A percentile compares a stretch with the other conserved stretches of the same genome.
Conservation (phyloP, 1,139 yeast species). For the Yamadazyma diddensiae region DNA sequence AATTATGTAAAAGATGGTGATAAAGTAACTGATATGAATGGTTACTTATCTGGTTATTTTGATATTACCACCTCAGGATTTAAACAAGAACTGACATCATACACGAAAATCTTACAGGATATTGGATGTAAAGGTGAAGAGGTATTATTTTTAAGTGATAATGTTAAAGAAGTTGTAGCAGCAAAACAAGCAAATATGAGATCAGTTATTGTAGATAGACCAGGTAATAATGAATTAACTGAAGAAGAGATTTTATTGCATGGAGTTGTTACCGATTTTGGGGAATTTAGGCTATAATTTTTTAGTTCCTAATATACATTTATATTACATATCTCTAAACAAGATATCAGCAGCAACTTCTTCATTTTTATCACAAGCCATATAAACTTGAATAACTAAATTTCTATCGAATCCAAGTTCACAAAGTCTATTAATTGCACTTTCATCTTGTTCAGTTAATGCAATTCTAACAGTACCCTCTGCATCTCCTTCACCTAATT, state of each 20-base stretch:
- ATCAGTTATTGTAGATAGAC: conserved; percentile 60
- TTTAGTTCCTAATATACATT: conserved; percentile 1
- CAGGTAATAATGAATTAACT: conserved; percentile 66
- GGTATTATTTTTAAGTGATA: conserved; percentile 75
- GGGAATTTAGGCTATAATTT: neutral
- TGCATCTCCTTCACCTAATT: conserved; percentile 23
- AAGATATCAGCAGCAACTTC: conserved; percentile 93
- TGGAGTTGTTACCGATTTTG: conserved; percentile 16
- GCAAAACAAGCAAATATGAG: conserved; percentile 66
- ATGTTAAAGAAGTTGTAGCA: conserved; percentile 64
- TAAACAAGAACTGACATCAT: conserved; percentile 59
- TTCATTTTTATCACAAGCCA: conserved; percentile 98
- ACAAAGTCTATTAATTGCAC: conserved; percentile 81
- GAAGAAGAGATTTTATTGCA: conserved; percentile 23
- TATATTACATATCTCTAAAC: conserved; percentile 49
- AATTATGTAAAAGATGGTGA: conserved; percentile 46
- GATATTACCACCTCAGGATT: conserved; percentile 85
- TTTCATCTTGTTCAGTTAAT: conserved; percentile 80
- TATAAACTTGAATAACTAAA: conserved; percentile 86
- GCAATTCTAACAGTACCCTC: conserved; percentile 51
- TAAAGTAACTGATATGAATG: conserved; percentile 46
- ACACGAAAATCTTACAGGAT: conserved; percentile 50
- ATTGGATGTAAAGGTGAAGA: conserved; percentile 33
- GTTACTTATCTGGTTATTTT: conserved; percentile 61
- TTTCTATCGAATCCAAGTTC: conserved; percentile 91